A percentile compares a stretch with the other conserved stretches of the same genome.
Evolutionary conservation across 441 rosid genomes (phyloP).

Genomic region (Euphorbia celastroides): DNA sequence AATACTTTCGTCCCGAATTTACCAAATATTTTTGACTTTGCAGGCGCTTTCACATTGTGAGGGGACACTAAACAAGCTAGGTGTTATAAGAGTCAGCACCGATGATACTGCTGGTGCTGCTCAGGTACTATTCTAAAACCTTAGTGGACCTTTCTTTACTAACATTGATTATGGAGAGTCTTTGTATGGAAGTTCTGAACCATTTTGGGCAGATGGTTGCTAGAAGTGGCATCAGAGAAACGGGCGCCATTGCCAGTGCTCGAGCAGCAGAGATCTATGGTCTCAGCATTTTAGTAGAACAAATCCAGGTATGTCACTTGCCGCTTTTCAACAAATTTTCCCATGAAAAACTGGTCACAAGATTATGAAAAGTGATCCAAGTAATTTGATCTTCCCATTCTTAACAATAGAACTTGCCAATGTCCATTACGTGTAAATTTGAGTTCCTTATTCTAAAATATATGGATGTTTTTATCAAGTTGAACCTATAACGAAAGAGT

Average conservation of each 20-base stretch:
- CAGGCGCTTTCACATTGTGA: constrained; percentile 90
- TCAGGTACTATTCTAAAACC: constrained; percentile 38
- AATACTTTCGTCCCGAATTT: constrained; percentile 1
- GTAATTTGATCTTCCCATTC: not conserved
- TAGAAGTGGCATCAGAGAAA: constrained; percentile 42
- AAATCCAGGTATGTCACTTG: constrained; percentile 49
- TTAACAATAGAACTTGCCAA: not conserved
- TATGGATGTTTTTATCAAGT: not conserved
- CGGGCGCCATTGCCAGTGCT: constrained; percentile 86
- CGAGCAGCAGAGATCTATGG: constrained; percentile 89
- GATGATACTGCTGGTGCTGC: constrained; percentile 93
- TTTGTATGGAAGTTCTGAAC: constrained; percentile 3
- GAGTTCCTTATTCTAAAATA: not conserved
- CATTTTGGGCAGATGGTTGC: constrained; percentile 48
- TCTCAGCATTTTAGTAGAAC: constrained; percentile 66
- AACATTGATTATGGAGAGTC: not conserved
- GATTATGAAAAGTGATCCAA: not conserved
- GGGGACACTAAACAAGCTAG: constrained; percentile 55
- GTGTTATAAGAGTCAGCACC: constrained; percentile 46
- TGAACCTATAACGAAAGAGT: not conserved
- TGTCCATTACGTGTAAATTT: not conserved
- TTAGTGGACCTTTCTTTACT: constrained; percentile 9
- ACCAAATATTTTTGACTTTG: constrained; percentile 14
- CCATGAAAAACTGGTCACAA: not conserved
- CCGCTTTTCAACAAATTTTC: not conserved